Evolutionary conservation across 306 rosid species (phyloP).

Genomic region (Pyrus betulifolia): DNA sequence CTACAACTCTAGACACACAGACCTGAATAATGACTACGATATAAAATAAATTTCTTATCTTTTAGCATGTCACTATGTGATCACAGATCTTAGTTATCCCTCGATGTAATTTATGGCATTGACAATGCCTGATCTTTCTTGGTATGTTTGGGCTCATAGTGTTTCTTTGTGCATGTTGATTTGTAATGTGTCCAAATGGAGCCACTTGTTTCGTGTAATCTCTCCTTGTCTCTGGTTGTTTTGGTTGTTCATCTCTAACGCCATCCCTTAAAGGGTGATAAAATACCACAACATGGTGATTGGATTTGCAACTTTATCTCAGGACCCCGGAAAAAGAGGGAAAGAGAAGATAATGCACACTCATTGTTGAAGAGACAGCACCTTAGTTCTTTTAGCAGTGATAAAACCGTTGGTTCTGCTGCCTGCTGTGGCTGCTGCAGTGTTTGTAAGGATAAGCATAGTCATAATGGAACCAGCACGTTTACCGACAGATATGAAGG

Average conservation of each 20-base stretch:
- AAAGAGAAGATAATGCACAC: constrained; percentile 26
- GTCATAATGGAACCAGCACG: constrained; percentile 5
- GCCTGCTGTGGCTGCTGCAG: constrained; percentile 20
- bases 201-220: background rate
- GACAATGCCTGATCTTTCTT: background rate
- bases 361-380: constrained; percentile 23
- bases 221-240: background rate
- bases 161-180: background rate
- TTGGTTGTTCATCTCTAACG: background rate
- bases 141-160: background rate
- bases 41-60: background rate
- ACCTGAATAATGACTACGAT: too few species aligned
- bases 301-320: constrained; percentile 24
- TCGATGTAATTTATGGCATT: background rate
- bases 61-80: background rate
- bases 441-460: constrained; percentile 13
- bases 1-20: background rate
- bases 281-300: background rate
- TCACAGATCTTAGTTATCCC: background rate
- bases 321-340: constrained; percentile 46
- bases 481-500: background rate
- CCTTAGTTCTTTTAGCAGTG: constrained; percentile 16
- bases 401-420: constrained; percentile 13
- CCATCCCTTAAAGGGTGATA: background rate
- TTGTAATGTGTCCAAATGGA: background rate